A percentile compares a stretch with the other conserved stretches of the same genome.
Evolutionary conservation across 2,329 filamentous ascomycete species (phyloP).

Genomic region (Magnaporthiopsis poae): DNA sequence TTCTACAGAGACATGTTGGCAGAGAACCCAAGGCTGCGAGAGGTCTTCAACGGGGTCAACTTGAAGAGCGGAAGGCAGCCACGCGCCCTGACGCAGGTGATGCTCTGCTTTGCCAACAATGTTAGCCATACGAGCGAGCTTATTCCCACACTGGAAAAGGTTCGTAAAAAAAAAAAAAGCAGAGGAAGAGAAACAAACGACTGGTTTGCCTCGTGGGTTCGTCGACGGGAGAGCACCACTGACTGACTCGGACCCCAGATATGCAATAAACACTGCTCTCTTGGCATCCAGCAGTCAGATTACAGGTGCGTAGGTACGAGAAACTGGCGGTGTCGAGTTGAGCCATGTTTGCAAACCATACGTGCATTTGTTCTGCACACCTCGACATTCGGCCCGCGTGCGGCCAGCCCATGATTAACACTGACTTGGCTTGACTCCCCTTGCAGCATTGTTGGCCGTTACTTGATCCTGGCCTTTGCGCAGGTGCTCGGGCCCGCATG

Average conservation of each 20-base stretch:
- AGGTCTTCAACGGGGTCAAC: slow-evolving; percentile 61
- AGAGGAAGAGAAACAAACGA: neutral
- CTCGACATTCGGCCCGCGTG: too few relatives aligned
- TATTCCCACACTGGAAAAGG: slow-evolving; percentile 37
- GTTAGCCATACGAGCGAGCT: slow-evolving; percentile 53
- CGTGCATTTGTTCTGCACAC: too few relatives aligned
- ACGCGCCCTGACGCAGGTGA: slow-evolving; percentile 50
- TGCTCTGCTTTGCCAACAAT: slow-evolving; percentile 62
- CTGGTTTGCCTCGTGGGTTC: neutral
- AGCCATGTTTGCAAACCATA: too few relatives aligned
- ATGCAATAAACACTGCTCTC: slow-evolving; percentile 64
- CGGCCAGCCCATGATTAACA: too few relatives aligned
- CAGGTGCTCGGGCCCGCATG: slow-evolving; percentile 57
- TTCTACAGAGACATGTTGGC: slow-evolving; percentile 63
- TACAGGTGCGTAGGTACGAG: slow-evolving; percentile 33
- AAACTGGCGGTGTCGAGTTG: neutral
- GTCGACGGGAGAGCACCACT: neutral
- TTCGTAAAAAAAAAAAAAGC: neutral
- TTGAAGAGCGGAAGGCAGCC: slow-evolving; percentile 54
- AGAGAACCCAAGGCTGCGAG: slow-evolving; percentile 55
- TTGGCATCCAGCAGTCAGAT: slow-evolving; percentile 58
- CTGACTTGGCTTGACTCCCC: too few relatives aligned
- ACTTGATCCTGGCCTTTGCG: slow-evolving; percentile 57
- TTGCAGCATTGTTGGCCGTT: slow-evolving; percentile 51
- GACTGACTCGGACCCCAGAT: slow-evolving; percentile 24